Conservation (phyloP, 805 yeast genomes). For the Nakazawaea pomicola region DNA sequence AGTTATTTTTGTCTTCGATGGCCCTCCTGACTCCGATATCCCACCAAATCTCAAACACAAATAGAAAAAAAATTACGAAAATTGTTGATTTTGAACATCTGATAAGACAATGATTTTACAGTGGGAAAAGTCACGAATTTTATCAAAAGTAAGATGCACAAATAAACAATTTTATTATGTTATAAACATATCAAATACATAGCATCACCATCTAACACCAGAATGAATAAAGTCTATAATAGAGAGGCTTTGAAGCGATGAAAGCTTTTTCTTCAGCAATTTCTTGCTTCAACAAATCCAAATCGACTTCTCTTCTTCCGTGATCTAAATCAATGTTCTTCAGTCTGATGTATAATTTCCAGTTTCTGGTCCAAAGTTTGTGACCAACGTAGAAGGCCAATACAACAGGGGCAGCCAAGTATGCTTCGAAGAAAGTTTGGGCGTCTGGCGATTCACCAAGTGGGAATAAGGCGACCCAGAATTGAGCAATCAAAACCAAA, state of each 20-base stretch:
- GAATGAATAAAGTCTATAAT: constrained; percentile 47
- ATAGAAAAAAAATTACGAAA: no score
- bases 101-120: no score
- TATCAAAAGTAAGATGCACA: background rate
- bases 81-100: no score
- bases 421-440: constrained; percentile 55
- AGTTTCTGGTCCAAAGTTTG: constrained; percentile 36
- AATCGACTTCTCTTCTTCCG: constrained; percentile 58
- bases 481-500: constrained; percentile 66
- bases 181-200: no score
- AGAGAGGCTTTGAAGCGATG: constrained; percentile 40
- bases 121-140: background rate
- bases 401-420: constrained; percentile 61
- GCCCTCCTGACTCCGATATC: background rate
- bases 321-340: constrained; percentile 53
- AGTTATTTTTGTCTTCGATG: no score
- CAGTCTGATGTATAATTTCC: constrained; percentile 38
- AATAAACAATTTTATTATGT: background rate
- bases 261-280: constrained; percentile 51
- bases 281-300: constrained; percentile 52
- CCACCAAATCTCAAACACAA: no score
- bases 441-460: constrained; percentile 49
- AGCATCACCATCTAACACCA: constrained; percentile 48
- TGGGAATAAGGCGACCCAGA: constrained; percentile 81
- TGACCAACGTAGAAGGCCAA: constrained; percentile 35